Base-by-base conservation (phyloP, 768 basidiomycete species). In the Trametes coccinea region DNA sequence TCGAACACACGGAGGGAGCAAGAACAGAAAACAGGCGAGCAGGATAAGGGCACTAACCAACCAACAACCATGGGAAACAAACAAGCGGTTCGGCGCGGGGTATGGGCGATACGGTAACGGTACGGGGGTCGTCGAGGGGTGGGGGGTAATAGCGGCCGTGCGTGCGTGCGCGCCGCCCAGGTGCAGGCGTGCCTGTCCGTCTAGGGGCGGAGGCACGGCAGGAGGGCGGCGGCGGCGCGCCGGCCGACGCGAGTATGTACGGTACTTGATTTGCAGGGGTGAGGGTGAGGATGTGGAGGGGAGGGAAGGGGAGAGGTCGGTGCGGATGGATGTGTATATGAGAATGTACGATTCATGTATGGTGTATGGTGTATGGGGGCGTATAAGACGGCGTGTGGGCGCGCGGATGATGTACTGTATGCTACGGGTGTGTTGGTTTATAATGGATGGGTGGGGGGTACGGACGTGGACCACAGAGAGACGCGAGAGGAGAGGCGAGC, bases 211-310 rank as follows among this genome's bases (percentile, higher is more conserved):
- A 43, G 41, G 41, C 13, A 43, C 7, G 9, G 41, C 41, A 5
- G n/a, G 41, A 43, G 41, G 41, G 14, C 41, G 41, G 41, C 41
- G 41, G 13, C 8, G 8, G 39, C 39, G 39, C 31, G 47, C 27
- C 46, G 57, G 48, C 29, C 57, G 48, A 47, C 57, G 50, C 52
- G 62, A 59, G 58, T 64, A 60, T 55, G 54, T 64, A 64, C 54
- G 53, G 45, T 64, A 64, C 57, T 61, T 50, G 22, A 44, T 47
- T 37, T 41, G 22, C 22, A 22, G 22, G 22, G 22, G 22, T 53
- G 45, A 27, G n/a, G 10, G 2, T 33, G 14, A n/a, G 22, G 17
- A 16, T 6, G 56, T 6, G 22, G 37, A 22, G 6, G 31, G 4
- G 55, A 39, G 14, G 22, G 13, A 22, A 31, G 29, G 13, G 39